Evolutionary conservation across 768 basidiomycete genomes (phyloP), one percentile per base, ranked within the genome.

Genomic region (Pleurotus tuoliensis): DNA sequence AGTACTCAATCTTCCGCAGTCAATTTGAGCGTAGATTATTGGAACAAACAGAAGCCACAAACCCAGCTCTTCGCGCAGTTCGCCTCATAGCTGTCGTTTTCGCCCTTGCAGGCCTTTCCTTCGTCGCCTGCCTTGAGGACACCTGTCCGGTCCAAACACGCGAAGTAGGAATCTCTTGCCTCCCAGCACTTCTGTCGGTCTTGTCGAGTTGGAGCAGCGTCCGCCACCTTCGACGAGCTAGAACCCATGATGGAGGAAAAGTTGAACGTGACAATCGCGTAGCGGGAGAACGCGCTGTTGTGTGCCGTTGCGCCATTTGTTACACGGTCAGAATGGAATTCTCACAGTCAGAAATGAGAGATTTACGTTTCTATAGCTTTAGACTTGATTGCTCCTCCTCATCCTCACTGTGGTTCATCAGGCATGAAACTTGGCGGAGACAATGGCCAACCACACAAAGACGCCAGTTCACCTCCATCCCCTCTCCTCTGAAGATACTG

Each of bases 21-120:
- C 11, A 11, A 34, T 11, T 34, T 34, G 9, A 34, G 30, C 30
- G 4, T 34, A 3, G 30, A 34, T 34, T 34, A 11, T 49, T 22
- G 27, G 39, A 44, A 38, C n/a, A 48, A 27, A 25, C 34, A 22
- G 16, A 9, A 4, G 39, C 39, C 41, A 78, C 86, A 56, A 68
- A 93, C 94, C 93, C 93, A 96, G 71, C 93, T 94, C 70, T 84
- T 87, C 2, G 91, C 92, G 66, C 94, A 96, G 62, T 79, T 84
- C 57, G 73, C 71, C 54, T 90, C 82, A 70, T 95, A 98, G 3
- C 52, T 63, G 37, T 70, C 72, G 59, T 79, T 82, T 68, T 90
- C 78, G 11, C 69, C 63, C 3, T 74, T 64, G 65, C 94, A 98
- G 8, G 76, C 75, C 38, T 63, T 73, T 60, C 90, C 91, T 61